phyloP scores from a whole-genome alignment of 495 filamentous ascomycete species.

The Trichoderma virens region DNA sequence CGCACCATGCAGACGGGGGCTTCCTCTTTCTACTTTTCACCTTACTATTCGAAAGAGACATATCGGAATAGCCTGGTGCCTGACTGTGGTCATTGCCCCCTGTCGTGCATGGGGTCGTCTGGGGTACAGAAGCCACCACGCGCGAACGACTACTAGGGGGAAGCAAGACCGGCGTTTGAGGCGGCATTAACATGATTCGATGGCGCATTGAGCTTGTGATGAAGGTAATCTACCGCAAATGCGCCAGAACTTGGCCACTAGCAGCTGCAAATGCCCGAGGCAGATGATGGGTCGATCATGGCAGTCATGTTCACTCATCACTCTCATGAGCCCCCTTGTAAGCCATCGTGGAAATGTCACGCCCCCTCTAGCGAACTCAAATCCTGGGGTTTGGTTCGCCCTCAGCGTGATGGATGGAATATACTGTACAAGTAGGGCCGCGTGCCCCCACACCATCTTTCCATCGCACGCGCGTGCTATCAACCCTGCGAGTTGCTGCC shows the following conservation, averaged over 20 bases:
- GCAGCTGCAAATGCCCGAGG: not conserved
- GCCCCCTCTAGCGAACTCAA: not conserved
- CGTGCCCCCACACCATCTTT: not conserved
- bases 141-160: not conserved
- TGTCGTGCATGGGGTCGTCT: not conserved
- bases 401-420: not conserved
- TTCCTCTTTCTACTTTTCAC: not conserved
- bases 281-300: slow-evolving; percentile 1
- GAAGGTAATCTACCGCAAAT: not conserved
- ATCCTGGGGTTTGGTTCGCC: not conserved
- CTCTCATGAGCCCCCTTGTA: not conserved
- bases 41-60: not conserved
- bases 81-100: not conserved
- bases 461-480: not conserved
- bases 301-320: not conserved
- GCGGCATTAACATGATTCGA: slow-evolving; percentile 6
- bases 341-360: slow-evolving; percentile 5
- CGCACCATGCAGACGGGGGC: not conserved
- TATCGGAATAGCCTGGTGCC: not conserved
- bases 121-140: slow-evolving; percentile 2
- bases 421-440: not conserved
- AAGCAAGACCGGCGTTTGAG: not conserved
- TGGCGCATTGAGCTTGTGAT: slow-evolving; percentile 6
- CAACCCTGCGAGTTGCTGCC: not conserved
- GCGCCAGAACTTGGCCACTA: too few species aligned